A percentile compares a stretch with the other conserved stretches of the same genome.
Evolutionary conservation across 306 rosid genomes (phyloP).

Genomic region (Glycine soja): DNA sequence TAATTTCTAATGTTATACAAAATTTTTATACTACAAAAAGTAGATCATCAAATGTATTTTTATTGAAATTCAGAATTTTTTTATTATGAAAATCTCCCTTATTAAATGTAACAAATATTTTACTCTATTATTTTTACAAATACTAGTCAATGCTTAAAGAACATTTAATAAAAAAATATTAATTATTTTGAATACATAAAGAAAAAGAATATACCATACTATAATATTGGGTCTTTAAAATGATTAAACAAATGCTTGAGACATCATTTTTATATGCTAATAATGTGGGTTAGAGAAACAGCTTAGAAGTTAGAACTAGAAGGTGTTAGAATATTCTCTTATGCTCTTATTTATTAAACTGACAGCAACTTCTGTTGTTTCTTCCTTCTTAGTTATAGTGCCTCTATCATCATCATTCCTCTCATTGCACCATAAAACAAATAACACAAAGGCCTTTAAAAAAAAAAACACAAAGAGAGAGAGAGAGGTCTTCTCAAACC

Average conservation of each 20-base stretch:
- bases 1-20: too few relatives aligned
- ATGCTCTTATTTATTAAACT: background rate
- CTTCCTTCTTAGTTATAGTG: background rate
- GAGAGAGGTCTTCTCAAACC: background rate
- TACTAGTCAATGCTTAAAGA: background rate
- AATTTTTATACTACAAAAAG: too few relatives aligned
- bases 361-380: conserved; percentile 27
- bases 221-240: background rate
- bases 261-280: background rate
- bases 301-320: background rate
- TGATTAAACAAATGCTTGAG: background rate
- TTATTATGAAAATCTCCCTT: background rate
- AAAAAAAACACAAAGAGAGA: too few relatives aligned
- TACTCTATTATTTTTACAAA: background rate
- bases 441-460: background rate
- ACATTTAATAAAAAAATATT: background rate
- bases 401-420: background rate
- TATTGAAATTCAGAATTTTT: too few relatives aligned
- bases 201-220: background rate
- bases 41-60: too few relatives aligned
- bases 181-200: background rate
- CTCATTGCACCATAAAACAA: conserved; percentile 5
- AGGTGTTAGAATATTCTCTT: background rate
- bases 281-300: background rate
- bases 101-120: background rate